Base-by-base conservation (phyloP, 2,329 filamentous ascomycete species). In the Cladophialophora psammophila region DNA sequence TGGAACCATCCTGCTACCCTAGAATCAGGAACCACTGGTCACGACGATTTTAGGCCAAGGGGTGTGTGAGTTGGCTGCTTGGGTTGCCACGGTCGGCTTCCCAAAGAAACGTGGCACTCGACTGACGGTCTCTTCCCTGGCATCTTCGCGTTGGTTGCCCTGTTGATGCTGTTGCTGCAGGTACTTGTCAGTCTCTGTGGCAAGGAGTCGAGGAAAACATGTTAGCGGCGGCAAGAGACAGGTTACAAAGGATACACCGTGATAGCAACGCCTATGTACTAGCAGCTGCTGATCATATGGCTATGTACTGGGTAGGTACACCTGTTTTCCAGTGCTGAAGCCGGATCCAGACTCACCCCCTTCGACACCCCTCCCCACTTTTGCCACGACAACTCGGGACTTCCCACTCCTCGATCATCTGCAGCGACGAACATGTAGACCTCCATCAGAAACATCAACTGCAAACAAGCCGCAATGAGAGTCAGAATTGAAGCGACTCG, bases 31-130 rank as follows among this genome's bases (percentile, higher is more conserved):
- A 63, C 60, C 52, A 58, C 48, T 50, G 20, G 15, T 66, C 64
- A 31, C 62, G 58, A 52, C 53, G 61, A 31, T 12, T 45, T 63
- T 63, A 58, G 59, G 32, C 42, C 66, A 56, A 65, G 62, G 63
- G 53, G 59, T 55, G 38, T 15, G 38, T 26, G 26, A 48, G 26
- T 18, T 35, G 20, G 54, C 35, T 35, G 26, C 38, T 50, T 18
- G 13, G 9, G 20, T 20, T 20, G 5, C 48, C 50, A 10, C 15
- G 20, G 40, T 26, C 31, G 18, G 18, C 9, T 50, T 20, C 20
- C 20, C 45, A 5, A 15, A 35, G 34, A 53, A 65, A 66, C 64
- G 64, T 62, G 64, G 64, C 64, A 50, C 15, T 31, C 36, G 40
- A 42, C 42, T 63, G 60, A 45, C 48, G 54, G 64, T 40, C 34